Conservation (phyloP, 148 eudicot genomes). For the Nepenthes gracilis region DNA sequence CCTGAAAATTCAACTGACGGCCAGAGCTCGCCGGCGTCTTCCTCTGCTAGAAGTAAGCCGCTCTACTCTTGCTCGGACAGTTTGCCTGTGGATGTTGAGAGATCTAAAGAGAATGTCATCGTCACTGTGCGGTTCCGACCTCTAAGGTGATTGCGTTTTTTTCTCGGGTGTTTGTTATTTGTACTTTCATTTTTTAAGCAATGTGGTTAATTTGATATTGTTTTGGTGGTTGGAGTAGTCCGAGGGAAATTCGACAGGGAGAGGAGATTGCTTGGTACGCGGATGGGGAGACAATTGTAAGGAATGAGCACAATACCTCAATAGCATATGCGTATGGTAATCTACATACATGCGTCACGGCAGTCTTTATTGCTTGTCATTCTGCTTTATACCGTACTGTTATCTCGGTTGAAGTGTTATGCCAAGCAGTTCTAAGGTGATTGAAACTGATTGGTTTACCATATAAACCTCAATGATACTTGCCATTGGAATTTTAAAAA, state of each 20-base stretch:
- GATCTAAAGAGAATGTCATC: conserved; percentile 90
- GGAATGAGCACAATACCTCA: conserved; percentile 71
- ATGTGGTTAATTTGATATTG: conserved; percentile 9
- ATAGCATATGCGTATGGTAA: conserved; percentile 96
- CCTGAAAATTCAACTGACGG: conserved; percentile 48
- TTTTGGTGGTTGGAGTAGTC: conserved; percentile 35
- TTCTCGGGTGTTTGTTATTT: not conserved
- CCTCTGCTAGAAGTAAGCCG: conserved; percentile 52
- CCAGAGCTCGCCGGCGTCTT: conserved; percentile 56
- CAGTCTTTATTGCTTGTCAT: not conserved
- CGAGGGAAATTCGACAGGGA: conserved; percentile 84
- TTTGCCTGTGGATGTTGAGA: conserved; percentile 31
- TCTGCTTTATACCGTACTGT: not conserved
- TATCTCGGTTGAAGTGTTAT: not conserved
- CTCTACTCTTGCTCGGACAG: conserved; percentile 39
- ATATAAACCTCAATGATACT: too few relatives aligned
- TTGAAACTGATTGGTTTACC: not conserved
- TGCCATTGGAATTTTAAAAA: too few relatives aligned
- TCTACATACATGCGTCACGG: not conserved
- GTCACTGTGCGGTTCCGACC: conserved; percentile 98
- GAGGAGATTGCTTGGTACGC: conserved; percentile 99
- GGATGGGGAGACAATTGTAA: conserved; percentile 86
- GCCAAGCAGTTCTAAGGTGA: too few relatives aligned
- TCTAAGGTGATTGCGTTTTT: conserved; percentile 46
- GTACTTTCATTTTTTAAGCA: not conserved